A percentile compares a stretch with the other conserved stretches of the same genome.
These are phyloP conservation scores for Cinnamomum micranthum DNA, from an alignment of 164 flowering plant species.

Conservation along the genomic window DNA sequence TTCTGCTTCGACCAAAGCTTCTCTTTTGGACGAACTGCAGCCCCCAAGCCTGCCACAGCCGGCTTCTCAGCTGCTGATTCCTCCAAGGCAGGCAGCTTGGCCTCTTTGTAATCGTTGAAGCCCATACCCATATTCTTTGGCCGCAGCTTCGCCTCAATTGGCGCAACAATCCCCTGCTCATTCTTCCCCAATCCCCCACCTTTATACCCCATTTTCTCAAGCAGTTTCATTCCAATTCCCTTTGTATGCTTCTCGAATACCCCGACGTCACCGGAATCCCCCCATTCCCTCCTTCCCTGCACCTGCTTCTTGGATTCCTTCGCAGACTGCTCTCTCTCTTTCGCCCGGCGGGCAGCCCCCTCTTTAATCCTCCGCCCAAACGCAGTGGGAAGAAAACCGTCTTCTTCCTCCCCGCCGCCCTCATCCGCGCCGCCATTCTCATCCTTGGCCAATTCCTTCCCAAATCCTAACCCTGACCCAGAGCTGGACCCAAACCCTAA, in stretches of 20 bases:
- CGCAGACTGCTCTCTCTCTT: slow-evolving; percentile 34
- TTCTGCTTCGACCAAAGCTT: slow-evolving; percentile 53
- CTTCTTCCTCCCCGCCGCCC: slow-evolving; percentile 32
- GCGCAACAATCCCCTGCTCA: slow-evolving; percentile 79
- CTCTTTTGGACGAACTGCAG: slow-evolving; percentile 27
- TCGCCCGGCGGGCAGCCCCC: slow-evolving; percentile 52
- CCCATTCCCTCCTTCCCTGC: slow-evolving; percentile 23
- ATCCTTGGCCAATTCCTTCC: neutral
- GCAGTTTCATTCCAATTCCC: slow-evolving; percentile 73
- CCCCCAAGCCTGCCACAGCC: slow-evolving; percentile 17
- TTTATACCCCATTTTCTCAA: slow-evolving; percentile 88
- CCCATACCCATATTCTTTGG: slow-evolving; percentile 93
- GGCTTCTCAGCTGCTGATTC: slow-evolving; percentile 39
- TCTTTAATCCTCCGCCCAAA: slow-evolving; percentile 80
- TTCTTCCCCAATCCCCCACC: slow-evolving; percentile 94
- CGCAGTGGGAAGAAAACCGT: slow-evolving; percentile 53
- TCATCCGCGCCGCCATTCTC: slow-evolving; percentile 3
- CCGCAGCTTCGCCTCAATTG: slow-evolving; percentile 69
- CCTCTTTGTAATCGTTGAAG: slow-evolving; percentile 61
- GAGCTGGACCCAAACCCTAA: slow-evolving; percentile 1
- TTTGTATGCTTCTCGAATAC: slow-evolving; percentile 69
- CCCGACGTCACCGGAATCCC: slow-evolving; percentile 40
- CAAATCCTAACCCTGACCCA: slow-evolving; percentile 32
- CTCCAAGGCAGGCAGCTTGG: slow-evolving; percentile 30
- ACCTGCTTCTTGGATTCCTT: slow-evolving; percentile 26